Conservation (phyloP, 2,329 filamentous ascomycete species). For the Apiospora hydei region DNA sequence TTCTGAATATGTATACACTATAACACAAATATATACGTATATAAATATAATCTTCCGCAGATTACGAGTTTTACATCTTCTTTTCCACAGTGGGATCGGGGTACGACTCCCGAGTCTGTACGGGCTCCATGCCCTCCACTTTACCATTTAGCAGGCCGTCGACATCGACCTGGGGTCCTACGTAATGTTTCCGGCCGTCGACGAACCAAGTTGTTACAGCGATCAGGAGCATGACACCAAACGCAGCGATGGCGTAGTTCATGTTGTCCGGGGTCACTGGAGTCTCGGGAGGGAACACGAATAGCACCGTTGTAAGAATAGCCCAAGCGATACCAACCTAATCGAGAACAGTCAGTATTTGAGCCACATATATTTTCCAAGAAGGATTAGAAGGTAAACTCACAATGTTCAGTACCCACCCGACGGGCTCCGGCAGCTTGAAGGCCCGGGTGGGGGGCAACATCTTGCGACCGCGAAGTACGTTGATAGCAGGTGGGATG, state of each 20-base stretch:
- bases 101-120: background rate
- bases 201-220: constrained; percentile 53
- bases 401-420: constrained; percentile 66
- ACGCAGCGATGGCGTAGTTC: constrained; percentile 64
- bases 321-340: constrained; percentile 68
- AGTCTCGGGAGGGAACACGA: constrained; percentile 74
- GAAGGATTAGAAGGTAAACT: constrained; percentile 29
- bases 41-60: background rate
- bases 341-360: constrained; percentile 45
- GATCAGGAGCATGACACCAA: constrained; percentile 56
- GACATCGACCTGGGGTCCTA: constrained; percentile 45
- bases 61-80: background rate
- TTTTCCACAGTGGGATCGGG: background rate
- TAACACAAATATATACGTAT: background rate
- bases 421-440: constrained; percentile 59
- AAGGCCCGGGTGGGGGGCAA: constrained; percentile 67
- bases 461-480: constrained; percentile 69
- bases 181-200: constrained; percentile 58
- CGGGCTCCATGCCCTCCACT: constrained; percentile 34
- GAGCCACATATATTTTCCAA: constrained; percentile 34
- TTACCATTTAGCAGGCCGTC: constrained; percentile 35
- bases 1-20: background rate
- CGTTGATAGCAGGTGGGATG: constrained; percentile 76
- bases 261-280: constrained; percentile 72
- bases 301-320: constrained; percentile 75